Percentiles rank a stretch among this genome's conserved stretches.
phyloP scores from a whole-genome alignment of 306 rosid genomes.

The Begonia peltatifolia region DNA sequence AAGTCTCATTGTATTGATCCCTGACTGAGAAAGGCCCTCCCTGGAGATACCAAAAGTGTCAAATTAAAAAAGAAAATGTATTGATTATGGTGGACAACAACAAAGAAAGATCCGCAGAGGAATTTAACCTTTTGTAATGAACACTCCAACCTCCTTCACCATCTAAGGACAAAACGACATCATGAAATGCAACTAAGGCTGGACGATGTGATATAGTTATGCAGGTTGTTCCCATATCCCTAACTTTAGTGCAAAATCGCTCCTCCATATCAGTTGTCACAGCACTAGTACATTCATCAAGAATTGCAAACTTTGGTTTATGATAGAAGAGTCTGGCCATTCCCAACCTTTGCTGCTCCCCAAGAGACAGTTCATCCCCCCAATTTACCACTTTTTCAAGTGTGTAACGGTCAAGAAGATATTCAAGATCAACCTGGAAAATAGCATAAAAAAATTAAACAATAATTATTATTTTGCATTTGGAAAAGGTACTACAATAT shows the following conservation, averaged over 20 bases:
- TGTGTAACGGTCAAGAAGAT: constrained; percentile 79
- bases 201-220: constrained; percentile 99
- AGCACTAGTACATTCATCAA: constrained; percentile 99
- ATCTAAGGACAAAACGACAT: constrained; percentile 84
- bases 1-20: constrained; percentile 23
- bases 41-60: constrained; percentile 31
- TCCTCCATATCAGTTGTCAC: constrained; percentile 99
- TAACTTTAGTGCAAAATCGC: constrained; percentile 89
- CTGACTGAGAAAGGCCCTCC: constrained; percentile 50
- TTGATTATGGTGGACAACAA: constrained; percentile 8
- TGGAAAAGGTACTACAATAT: not conserved
- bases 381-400: constrained; percentile 83
- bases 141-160: constrained; percentile 99
- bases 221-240: constrained; percentile 99
- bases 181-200: constrained; percentile 94
- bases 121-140: constrained; percentile 54
- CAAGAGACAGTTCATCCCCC: constrained; percentile 97
- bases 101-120: constrained; percentile 8
- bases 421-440: constrained; percentile 93
- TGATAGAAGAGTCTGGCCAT: constrained; percentile 99
- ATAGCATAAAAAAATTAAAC: not conserved
- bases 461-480: too few species aligned
- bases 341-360: constrained; percentile 96
- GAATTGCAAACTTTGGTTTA: constrained; percentile 96
- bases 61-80: constrained; percentile 15